Conservation (phyloP, 179 eudicot genomes). For the Drosera spatulata region DNA sequence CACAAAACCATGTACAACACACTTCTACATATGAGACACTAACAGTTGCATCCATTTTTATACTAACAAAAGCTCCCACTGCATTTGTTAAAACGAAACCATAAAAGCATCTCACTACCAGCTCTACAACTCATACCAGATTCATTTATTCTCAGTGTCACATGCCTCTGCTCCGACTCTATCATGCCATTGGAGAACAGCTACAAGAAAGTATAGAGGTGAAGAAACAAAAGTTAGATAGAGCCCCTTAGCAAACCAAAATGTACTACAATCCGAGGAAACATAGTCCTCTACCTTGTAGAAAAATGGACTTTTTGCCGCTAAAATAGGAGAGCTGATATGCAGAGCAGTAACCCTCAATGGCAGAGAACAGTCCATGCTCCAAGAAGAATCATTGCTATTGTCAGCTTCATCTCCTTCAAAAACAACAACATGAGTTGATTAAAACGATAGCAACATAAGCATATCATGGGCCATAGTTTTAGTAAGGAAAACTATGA, state of each 20-base stretch:
- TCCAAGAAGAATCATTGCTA: conserved; percentile 71
- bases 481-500: too few relatives aligned
- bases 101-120: neutral
- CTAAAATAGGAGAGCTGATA: conserved; percentile 94
- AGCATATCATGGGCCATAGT: neutral
- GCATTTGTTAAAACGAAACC: too few relatives aligned
- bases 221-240: neutral
- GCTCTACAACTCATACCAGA: conserved; percentile 42
- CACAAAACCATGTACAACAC: too few relatives aligned
- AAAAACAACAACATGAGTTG: neutral
- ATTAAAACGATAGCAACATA: neutral
- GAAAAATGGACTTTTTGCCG: conserved; percentile 97
- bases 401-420: conserved; percentile 74
- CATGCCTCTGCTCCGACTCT: conserved; percentile 92
- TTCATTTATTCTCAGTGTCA: conserved; percentile 64
- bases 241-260: neutral
- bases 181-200: conserved; percentile 90
- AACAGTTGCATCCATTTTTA: too few relatives aligned
- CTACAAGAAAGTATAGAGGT: conserved; percentile 24
- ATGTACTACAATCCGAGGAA: neutral
- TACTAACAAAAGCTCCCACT: too few relatives aligned
- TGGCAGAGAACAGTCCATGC: conserved; percentile 66
- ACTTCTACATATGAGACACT: too few relatives aligned
- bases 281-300: conserved; percentile 46
- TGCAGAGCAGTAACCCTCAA: conserved; percentile 66